phyloP scores from a whole-genome alignment of 805 yeast species.

The Candida andamanensis region DNA sequence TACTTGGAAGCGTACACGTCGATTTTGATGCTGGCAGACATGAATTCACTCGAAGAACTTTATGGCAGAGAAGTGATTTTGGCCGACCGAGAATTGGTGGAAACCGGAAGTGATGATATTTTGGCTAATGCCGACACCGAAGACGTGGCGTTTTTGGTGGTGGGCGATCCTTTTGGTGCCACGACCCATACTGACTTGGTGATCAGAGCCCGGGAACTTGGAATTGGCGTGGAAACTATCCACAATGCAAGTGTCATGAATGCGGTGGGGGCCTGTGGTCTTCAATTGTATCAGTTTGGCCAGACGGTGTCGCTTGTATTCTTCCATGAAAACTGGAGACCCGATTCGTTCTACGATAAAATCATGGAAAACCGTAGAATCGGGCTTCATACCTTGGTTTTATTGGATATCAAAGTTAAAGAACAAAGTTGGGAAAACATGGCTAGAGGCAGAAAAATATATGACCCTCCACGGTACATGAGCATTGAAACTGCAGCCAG shows the following conservation, averaged over 20 bases:
- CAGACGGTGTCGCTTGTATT: conserved; percentile 96
- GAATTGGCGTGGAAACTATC: conserved; percentile 71
- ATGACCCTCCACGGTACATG: conserved; percentile 98
- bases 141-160: conserved; percentile 91
- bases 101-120: conserved; percentile 79
- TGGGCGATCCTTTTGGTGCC: conserved; percentile 97
- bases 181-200: conserved; percentile 96
- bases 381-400: conserved; percentile 85
- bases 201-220: conserved; percentile 81
- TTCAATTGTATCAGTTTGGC: conserved; percentile 91
- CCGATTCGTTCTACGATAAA: conserved; percentile 90
- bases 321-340: conserved; percentile 93
- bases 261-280: conserved; percentile 97
- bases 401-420: conserved; percentile 91
- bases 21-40: conserved; percentile 87
- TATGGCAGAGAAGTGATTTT: conserved; percentile 81
- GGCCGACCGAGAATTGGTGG: conserved; percentile 95
- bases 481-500: conserved; percentile 81
- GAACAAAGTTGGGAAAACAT: conserved; percentile 93
- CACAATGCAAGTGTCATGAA: conserved; percentile 98
- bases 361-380: conserved; percentile 82
- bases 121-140: conserved; percentile 69
- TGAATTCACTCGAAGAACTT: conserved; percentile 67
- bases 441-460: conserved; percentile 86
- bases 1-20: conserved; percentile 94